Evolutionary conservation across 331 rosid species (phyloP), one percentile per base, ranked within the genome.

Genomic region (Quercus lobata): DNA sequence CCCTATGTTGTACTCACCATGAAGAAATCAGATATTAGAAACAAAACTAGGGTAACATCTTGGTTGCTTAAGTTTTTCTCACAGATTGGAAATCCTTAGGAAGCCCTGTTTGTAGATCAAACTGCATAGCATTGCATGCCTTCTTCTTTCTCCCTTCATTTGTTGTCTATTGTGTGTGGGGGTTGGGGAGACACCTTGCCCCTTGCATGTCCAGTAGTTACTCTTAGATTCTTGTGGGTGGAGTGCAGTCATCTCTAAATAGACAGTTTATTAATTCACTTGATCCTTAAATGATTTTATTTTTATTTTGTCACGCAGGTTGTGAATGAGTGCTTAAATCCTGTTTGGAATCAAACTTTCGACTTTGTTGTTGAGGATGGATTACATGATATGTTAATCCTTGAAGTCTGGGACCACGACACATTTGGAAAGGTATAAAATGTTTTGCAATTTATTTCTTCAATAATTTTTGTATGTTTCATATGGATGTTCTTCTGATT

Each of bases 281-380:
- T 74, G 78, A 74, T 46, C 60, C 56, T 29, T 79, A 60, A 66
- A 15, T 17, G 5, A 49, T 12, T 49, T 46, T 76, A 54, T 57
- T 70, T 80, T 76, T 57, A 46, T 70, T 80, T 73, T 21, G 58
- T 82, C 63, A 85, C 77, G 60, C 89, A 96, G 98, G 99, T 96
- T 60, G 97, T 96, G 55, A 96, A 93, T 83, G 92, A 93, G 12
- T 82, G 84, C 86, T 91, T 93, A 87, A 93, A 93, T 89, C 99
- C 99, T 41, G 90, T 93, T 53, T 96, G 99, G 99, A 93, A 93
- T 84, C 99, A 96, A 82, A 93, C 98, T 76, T 96, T 91, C 57
- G 98, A 96, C 88, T 91, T 93, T 58, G 97, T 96, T 57, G 98
- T 96, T 6, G 99, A 96, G 85, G 99, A 96, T 77, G 98, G 98